These are phyloP conservation scores for Prillingera fragicola DNA, from an alignment of 1,284 basidiomycete genomes.

Conservation along the genomic window DNA sequence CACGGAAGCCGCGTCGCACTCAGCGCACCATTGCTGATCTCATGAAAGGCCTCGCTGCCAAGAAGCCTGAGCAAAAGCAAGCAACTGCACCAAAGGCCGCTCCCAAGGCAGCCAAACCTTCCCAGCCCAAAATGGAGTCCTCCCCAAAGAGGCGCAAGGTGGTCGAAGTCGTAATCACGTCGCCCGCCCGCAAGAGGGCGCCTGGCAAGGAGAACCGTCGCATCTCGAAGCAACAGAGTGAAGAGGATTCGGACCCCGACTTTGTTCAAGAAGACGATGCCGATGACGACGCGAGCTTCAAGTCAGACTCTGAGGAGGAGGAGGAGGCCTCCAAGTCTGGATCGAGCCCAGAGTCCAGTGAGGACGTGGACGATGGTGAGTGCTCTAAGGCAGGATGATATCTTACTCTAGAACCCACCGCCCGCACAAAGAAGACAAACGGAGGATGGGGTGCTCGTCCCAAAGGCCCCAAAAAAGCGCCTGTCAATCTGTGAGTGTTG, in stretches of 20 bases:
- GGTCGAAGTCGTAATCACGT: not conserved
- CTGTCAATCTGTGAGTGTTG: slow-evolving; percentile 27
- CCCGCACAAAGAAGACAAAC: slow-evolving; percentile 19
- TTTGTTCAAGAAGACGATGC: slow-evolving; percentile 30
- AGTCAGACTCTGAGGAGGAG: slow-evolving; percentile 12
- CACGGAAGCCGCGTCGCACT: slow-evolving; percentile 20
- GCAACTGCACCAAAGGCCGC: not conserved
- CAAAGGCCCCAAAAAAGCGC: slow-evolving; percentile 26
- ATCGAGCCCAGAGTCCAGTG: not conserved
- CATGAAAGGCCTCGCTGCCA: too few relatives aligned
- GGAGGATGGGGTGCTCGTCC: slow-evolving; percentile 28
- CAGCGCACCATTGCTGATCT: slow-evolving; percentile 6
- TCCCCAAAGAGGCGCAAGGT: not conserved
- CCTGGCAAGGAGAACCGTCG: slow-evolving; percentile 1
- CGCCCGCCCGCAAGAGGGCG: not conserved
- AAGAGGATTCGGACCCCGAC: slow-evolving; percentile 18
- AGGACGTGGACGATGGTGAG: slow-evolving; percentile 27
- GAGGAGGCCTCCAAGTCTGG: slow-evolving; percentile 7
- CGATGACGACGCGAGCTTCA: slow-evolving; percentile 18
- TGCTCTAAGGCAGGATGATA: too few relatives aligned
- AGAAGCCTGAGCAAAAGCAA: too few relatives aligned
- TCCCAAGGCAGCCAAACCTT: not conserved
- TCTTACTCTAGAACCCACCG: not conserved
- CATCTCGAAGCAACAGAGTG: not conserved
- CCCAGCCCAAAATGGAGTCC: not conserved